Percentiles rank a stretch among this genome's conserved stretches.
phyloP scores from a whole-genome alignment of 768 basidiomycete genomes.

The Boletus subparvulus region DNA sequence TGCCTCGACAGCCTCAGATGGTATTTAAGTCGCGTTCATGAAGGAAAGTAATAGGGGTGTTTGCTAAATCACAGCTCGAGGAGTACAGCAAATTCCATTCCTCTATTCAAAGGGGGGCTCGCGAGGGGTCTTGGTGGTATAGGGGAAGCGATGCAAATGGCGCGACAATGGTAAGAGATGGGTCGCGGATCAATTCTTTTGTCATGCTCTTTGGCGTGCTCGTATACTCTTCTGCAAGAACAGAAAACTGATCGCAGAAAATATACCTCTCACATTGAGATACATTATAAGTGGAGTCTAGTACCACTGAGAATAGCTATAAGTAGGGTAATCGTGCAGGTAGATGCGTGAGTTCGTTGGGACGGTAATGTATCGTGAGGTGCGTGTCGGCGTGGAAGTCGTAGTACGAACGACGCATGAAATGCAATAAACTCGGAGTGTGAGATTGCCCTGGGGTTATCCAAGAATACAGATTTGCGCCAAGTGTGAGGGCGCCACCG shows the following conservation, averaged over 20 bases:
- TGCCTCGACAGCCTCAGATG: constrained; percentile 3
- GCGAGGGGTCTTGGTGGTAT: constrained; percentile 1
- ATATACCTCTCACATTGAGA: neutral
- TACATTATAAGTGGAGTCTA: constrained; percentile 18
- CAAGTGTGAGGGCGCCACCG: constrained; percentile 1
- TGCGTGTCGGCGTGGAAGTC: constrained; percentile 6
- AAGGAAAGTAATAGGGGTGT: neutral
- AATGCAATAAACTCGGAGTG: neutral
- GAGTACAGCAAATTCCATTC: too few species aligned
- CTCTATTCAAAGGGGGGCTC: neutral
- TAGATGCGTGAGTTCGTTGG: constrained; percentile 5
- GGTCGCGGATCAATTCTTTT: neutral
- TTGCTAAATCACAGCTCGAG: neutral
- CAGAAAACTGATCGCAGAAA: neutral
- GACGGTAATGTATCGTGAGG: constrained; percentile 2
- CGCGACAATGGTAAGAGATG: neutral
- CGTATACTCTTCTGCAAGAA: neutral
- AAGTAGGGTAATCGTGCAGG: constrained; percentile 21
- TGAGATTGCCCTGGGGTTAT: constrained; percentile 10
- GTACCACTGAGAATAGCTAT: constrained; percentile 18
- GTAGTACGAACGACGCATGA: constrained; percentile 1
- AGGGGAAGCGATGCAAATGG: constrained; percentile 3
- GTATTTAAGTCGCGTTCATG: constrained; percentile 2
- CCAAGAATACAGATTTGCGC: constrained; percentile 19
- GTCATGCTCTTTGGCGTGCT: neutral